Evolutionary conservation across 352 stramenopile species (phyloP).

Genomic region (Globisporangium abappressorium): DNA sequence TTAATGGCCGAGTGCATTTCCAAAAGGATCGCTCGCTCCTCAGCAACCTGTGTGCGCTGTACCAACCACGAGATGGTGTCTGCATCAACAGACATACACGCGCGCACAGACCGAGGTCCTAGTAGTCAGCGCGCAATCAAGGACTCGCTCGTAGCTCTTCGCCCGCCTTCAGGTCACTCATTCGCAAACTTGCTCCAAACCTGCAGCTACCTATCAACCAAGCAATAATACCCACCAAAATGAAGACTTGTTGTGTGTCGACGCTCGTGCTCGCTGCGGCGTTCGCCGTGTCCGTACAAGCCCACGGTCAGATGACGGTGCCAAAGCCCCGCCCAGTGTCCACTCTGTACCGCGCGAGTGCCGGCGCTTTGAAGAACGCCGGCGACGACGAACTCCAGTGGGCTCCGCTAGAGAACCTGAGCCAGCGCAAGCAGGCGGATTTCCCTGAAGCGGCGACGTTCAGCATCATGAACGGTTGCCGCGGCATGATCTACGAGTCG

Average conservation of each 20-base stretch:
- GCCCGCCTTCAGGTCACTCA: neutral
- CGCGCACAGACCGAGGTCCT: neutral
- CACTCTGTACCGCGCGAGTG: constrained; percentile 4
- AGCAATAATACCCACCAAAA: neutral
- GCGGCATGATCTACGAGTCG: constrained; percentile 51
- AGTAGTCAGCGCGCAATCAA: constrained; percentile 25
- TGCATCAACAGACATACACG: neutral
- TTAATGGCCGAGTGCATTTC: constrained; percentile 2
- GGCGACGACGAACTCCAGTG: constrained; percentile 48
- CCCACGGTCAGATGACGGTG: constrained; percentile 5
- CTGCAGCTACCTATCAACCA: neutral
- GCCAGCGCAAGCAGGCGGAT: constrained; percentile 43
- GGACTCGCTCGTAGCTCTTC: neutral
- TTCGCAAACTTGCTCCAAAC: constrained; percentile 1
- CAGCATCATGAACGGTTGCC: constrained; percentile 59
- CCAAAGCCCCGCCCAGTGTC: constrained; percentile 6
- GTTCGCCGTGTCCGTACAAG: constrained; percentile 46
- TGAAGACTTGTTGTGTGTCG: constrained; percentile 36
- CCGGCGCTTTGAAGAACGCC: constrained; percentile 15
- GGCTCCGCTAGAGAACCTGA: constrained; percentile 53
- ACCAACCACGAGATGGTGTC: neutral
- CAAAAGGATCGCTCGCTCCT: neutral
- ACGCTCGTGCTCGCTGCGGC: constrained; percentile 29
- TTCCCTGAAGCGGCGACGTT: constrained; percentile 41
- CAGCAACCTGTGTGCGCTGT: neutral